Evolutionary conservation across 2,329 filamentous ascomycete genomes (phyloP).

Genomic region (Talaromyces sp.): DNA sequence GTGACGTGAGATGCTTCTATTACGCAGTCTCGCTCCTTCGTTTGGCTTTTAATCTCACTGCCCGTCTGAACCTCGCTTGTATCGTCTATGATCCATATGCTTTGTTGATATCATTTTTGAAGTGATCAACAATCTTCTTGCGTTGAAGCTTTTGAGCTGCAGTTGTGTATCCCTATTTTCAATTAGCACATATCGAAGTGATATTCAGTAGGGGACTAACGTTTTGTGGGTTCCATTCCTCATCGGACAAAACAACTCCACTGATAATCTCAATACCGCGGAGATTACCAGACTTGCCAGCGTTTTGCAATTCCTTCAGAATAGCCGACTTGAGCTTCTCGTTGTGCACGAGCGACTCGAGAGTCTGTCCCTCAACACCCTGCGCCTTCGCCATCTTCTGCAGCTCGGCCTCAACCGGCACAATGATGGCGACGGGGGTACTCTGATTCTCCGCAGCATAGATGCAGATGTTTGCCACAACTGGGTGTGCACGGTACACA

Average conservation of each 20-base stretch:
- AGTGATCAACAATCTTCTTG: conserved; percentile 61
- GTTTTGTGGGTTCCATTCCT: conserved; percentile 45
- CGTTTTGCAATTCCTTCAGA: conserved; percentile 39
- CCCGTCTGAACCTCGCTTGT: not conserved
- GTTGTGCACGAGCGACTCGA: conserved; percentile 63
- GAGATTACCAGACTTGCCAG: conserved; percentile 36
- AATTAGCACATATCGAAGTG: conserved; percentile 27
- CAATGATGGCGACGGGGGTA: conserved; percentile 79
- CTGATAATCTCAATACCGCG: conserved; percentile 42
- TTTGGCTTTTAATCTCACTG: not conserved
- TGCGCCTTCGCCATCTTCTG: conserved; percentile 54
- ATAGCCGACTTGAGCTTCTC: conserved; percentile 41
- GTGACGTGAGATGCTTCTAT: not conserved
- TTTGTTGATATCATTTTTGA: conserved; percentile 58
- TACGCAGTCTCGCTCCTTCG: not conserved
- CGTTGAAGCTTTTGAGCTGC: conserved; percentile 71
- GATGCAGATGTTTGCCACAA: conserved; percentile 82
- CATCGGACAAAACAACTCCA: conserved; percentile 44
- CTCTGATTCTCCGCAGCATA: conserved; percentile 71
- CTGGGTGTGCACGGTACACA: conserved; percentile 74
- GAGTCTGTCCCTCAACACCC: conserved; percentile 60
- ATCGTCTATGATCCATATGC: conserved; percentile 48
- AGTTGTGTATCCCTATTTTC: conserved; percentile 57
- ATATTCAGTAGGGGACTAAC: conserved; percentile 26
- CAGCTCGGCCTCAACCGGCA: conserved; percentile 54